Evolutionary conservation across 805 yeast genomes (phyloP).

Genomic region (Zygosaccharomyces gambellarensis): DNA sequence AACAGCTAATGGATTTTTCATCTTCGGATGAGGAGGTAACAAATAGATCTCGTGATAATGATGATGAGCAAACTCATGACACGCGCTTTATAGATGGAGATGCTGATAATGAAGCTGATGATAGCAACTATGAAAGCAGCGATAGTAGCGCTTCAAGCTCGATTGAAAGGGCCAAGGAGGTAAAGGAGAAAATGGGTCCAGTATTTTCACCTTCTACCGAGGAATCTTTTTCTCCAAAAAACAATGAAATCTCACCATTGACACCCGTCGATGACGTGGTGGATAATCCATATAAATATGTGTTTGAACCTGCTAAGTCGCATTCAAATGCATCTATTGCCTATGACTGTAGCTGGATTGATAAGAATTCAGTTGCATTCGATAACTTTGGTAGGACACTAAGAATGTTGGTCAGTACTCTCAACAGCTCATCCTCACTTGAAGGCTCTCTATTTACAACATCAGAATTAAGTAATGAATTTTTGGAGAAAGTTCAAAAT

Average conservation of each 20-base stretch:
- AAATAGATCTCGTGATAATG: background rate
- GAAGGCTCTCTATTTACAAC: constrained; percentile 5
- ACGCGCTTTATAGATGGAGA: background rate
- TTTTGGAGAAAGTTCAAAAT: constrained; percentile 6
- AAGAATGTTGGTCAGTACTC: constrained; percentile 6
- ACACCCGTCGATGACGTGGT: constrained; percentile 18
- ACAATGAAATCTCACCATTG: constrained; percentile 18
- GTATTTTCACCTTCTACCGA: constrained; percentile 10
- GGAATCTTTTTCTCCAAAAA: constrained; percentile 1
- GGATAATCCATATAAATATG: constrained; percentile 23
- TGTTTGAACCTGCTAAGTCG: constrained; percentile 17
- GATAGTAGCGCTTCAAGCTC: constrained; percentile 16
- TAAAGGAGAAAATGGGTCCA: constrained; percentile 14
- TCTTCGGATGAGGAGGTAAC: constrained; percentile 2
- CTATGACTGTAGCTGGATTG: constrained; percentile 9
- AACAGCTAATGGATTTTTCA: constrained; percentile 9
- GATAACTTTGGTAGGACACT: constrained; percentile 9
- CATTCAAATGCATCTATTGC: constrained; percentile 6
- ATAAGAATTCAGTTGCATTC: constrained; percentile 8
- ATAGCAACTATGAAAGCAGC: background rate
- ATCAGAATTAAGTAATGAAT: constrained; percentile 10
- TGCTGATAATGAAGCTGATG: background rate
- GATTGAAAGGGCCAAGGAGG: constrained; percentile 13
- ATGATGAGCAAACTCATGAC: background rate
- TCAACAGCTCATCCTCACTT: background rate